A percentile compares a stretch with the other conserved stretches of the same genome.
These are phyloP conservation scores for Cladosporium phlei DNA, from an alignment of 2,329 filamentous ascomycete species.

Conservation along the genomic window DNA sequence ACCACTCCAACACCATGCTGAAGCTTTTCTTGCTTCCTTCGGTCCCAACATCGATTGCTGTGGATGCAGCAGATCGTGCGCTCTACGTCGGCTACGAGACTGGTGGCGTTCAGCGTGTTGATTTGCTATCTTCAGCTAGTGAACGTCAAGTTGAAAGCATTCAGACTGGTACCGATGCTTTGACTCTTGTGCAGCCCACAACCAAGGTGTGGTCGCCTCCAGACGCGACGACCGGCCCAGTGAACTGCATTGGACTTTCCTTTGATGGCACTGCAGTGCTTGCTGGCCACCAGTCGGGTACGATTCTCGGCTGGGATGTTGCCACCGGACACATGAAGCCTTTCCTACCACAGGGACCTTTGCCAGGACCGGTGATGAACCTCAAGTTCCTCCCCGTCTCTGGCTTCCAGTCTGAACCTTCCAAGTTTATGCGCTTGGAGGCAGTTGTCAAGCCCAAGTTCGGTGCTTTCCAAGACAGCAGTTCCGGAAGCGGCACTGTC, in stretches of 20 bases:
- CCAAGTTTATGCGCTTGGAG: constrained; percentile 46
- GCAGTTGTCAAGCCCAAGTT: constrained; percentile 77
- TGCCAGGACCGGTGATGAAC: constrained; percentile 80
- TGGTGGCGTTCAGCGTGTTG: constrained; percentile 72
- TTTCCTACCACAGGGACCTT: constrained; percentile 55
- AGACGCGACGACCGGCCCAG: constrained; percentile 55
- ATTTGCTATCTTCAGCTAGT: constrained; percentile 54
- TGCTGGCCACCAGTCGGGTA: constrained; percentile 76
- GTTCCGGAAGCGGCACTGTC: constrained; percentile 30
- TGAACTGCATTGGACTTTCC: constrained; percentile 65
- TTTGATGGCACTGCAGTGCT: constrained; percentile 78
- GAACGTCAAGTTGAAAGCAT: constrained; percentile 15
- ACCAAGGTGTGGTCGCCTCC: constrained; percentile 26
- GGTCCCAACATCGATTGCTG: constrained; percentile 64
- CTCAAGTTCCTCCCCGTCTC: constrained; percentile 65
- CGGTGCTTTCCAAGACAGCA: constrained; percentile 43
- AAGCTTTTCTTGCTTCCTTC: constrained; percentile 76
- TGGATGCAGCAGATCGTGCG: constrained; percentile 80
- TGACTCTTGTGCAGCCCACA: constrained; percentile 36
- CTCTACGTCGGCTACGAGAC: constrained; percentile 78
- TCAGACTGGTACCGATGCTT: constrained; percentile 19
- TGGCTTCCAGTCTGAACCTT: constrained; percentile 37
- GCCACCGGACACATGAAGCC: constrained; percentile 63
- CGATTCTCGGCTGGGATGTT: constrained; percentile 75
- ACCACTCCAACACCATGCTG: constrained; percentile 68